Evolutionary conservation across 2,329 filamentous ascomycete species (phyloP).

Genomic region (Alternaria atra): DNA sequence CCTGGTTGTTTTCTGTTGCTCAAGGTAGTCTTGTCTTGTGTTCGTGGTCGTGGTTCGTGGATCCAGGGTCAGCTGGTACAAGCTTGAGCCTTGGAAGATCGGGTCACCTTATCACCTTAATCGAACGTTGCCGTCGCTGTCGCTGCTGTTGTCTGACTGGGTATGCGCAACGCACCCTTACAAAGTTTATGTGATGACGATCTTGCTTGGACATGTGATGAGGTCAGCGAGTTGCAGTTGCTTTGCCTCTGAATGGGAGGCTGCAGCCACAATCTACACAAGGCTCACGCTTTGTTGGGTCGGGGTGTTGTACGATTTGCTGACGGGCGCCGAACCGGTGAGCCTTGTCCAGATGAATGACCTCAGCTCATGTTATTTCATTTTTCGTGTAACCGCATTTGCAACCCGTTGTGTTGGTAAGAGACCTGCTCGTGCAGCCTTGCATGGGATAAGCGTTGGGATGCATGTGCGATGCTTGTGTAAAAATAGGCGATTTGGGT

Average conservation of each 20-base stretch:
- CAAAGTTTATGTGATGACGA: background rate
- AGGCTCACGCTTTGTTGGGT: background rate
- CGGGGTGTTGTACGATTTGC: background rate
- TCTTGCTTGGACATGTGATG: background rate
- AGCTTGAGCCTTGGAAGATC: background rate
- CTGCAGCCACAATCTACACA: background rate
- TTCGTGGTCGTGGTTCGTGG: background rate
- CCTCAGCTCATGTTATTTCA: background rate
- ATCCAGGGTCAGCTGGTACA: background rate
- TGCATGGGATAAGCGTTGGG: constrained; percentile 3
- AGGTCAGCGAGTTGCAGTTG: background rate
- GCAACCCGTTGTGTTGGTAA: background rate
- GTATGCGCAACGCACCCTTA: background rate
- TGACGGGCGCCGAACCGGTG: constrained; percentile 1
- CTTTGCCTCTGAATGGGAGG: background rate
- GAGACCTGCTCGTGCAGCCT: constrained; percentile 7
- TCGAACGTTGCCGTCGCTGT: background rate
- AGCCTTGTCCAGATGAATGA: background rate
- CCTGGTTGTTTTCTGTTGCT: background rate
- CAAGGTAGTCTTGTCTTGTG: background rate
- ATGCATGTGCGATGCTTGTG: constrained; percentile 8
- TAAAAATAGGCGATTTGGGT: constrained; percentile 1
- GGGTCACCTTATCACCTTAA: background rate
- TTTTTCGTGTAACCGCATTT: background rate
- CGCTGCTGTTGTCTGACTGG: background rate